These are phyloP conservation scores for Yarrowia sp. DNA, from an alignment of 805 yeast genomes.

Conservation along the genomic window DNA sequence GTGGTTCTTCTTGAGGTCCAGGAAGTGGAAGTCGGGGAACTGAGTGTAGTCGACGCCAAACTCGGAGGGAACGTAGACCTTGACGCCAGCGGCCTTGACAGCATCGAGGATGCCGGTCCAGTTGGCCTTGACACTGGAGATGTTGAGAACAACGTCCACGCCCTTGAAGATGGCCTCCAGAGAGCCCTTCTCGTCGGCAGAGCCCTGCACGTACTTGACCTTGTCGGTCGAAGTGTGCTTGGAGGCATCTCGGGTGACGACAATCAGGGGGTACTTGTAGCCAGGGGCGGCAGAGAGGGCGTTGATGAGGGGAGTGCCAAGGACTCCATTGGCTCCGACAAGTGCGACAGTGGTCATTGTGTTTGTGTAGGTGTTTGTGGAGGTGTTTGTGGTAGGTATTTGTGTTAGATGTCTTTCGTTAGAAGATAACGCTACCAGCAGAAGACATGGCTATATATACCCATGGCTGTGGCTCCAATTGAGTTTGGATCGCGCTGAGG, in stretches of 20 bases:
- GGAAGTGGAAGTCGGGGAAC: background rate
- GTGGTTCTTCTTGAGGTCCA: constrained; percentile 29
- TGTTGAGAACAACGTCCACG: constrained; percentile 52
- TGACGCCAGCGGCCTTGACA: constrained; percentile 46
- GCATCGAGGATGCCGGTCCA: constrained; percentile 43
- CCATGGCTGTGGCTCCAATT: background rate
- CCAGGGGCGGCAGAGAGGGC: constrained; percentile 49
- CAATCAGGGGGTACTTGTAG: constrained; percentile 51
- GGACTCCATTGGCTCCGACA: constrained; percentile 51
- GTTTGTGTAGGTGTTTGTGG: constrained; percentile 3
- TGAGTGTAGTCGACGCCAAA: constrained; percentile 49
- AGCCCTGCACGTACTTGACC: constrained; percentile 27
- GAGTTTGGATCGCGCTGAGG: background rate
- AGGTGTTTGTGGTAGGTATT: background rate
- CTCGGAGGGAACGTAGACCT: constrained; percentile 58
- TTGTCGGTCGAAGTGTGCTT: constrained; percentile 35
- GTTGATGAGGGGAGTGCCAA: constrained; percentile 49
- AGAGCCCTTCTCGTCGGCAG: constrained; percentile 27
- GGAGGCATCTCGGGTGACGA: constrained; percentile 48
- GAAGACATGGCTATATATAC: background rate
- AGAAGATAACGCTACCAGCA: background rate
- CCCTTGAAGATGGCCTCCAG: constrained; percentile 43
- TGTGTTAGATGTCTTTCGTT: background rate
- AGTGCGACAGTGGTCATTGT: constrained; percentile 47
- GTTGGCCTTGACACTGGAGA: constrained; percentile 41